Base-by-base conservation (phyloP, 139 green algal species). In the Chlamydomonas incerta region DNA sequence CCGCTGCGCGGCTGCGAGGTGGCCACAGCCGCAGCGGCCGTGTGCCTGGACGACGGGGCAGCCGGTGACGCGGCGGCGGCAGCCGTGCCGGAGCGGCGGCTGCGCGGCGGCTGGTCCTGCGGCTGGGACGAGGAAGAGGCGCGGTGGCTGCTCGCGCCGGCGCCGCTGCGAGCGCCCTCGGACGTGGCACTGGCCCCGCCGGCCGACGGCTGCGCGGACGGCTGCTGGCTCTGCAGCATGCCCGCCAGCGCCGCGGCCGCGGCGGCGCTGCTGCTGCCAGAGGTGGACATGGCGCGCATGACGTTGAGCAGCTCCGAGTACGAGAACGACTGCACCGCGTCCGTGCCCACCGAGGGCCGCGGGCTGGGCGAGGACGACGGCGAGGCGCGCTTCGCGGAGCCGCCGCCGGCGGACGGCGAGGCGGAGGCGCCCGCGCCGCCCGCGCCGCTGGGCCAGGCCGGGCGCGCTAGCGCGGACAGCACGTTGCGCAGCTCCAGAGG, bases 261-360 rank as follows among this genome's bases (percentile, higher is more conserved):
- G 34, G 18, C 68, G 34, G 14, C 41, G 6, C 23, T 23, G 15
- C 21, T 50, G 68, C 69, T 41, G 35, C 37, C 46, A 0, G 46
- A 28, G 8, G 77, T 67, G 26, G 79, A 85, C 79, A 85, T 68
- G 47, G 31, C 47, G 23, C 47, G 65, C 79, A 85, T 75, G 13
- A 85, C 34, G 37, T 75, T 47, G 9, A 85, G 79, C 65, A 85
- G 72, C 79, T 85, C 79, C 31, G 47, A 69, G 34, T 85, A 85
- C 65, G 29, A 66, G n/a, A 83, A 66, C 2, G 77, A 66, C 63
- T 83, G 77, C 18, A 65, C 63, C 8, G 63, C 62, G 28, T 83
- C 77, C 8, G 23, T 37, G n/a, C 20, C 31, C 3, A 52, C 41
- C 17, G 77, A 83, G 3, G 41, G 63, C 0, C 35, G 77, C 29